Percentiles rank a stretch among this genome's conserved stretches.
phyloP scores from a whole-genome alignment of 306 rosid species.

The Cicer cuneatum region DNA sequence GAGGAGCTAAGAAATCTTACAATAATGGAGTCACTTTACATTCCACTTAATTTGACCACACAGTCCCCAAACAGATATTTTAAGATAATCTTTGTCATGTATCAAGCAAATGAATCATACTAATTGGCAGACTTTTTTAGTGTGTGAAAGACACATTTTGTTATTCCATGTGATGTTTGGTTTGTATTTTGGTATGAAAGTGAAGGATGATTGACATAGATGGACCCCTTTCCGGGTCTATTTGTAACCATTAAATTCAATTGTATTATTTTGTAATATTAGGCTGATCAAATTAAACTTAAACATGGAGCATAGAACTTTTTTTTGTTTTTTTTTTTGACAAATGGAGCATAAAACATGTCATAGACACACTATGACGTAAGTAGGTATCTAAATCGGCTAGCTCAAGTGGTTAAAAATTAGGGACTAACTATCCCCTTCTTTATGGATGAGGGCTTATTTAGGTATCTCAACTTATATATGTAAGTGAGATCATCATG shows the following conservation, averaged over 20 bases:
- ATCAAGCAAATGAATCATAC: slow-evolving; percentile 41
- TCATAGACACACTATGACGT: slow-evolving; percentile 42
- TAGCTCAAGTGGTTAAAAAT: not conserved
- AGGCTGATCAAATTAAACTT: slow-evolving; percentile 4
- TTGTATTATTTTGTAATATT: slow-evolving; percentile 13
- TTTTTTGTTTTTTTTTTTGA: not conserved
- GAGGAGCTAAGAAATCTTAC: slow-evolving; percentile 51
- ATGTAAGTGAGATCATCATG: too few relatives aligned
- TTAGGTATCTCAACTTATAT: too few relatives aligned
- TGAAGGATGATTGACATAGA: slow-evolving; percentile 27
- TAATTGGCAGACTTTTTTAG: slow-evolving; percentile 22
- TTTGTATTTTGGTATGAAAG: slow-evolving; percentile 38
- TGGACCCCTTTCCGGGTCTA: slow-evolving; percentile 4
- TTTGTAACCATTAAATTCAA: slow-evolving; percentile 11
- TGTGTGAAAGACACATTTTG: slow-evolving; percentile 40
- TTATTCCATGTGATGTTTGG: slow-evolving; percentile 49
- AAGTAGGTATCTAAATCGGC: not conserved
- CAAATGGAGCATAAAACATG: slow-evolving; percentile 25
- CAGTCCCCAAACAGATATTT: slow-evolving; percentile 53
- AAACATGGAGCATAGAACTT: slow-evolving; percentile 29
- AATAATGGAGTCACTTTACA: slow-evolving; percentile 68
- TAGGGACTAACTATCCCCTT: not conserved
- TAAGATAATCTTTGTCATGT: slow-evolving; percentile 42
- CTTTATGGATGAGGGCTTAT: not conserved
- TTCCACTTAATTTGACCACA: slow-evolving; percentile 64